Percentiles rank a stretch among this genome's conserved stretches.
Conservation (phyloP, 148 eudicot genomes). For the Arctostaphylos glauca region DNA sequence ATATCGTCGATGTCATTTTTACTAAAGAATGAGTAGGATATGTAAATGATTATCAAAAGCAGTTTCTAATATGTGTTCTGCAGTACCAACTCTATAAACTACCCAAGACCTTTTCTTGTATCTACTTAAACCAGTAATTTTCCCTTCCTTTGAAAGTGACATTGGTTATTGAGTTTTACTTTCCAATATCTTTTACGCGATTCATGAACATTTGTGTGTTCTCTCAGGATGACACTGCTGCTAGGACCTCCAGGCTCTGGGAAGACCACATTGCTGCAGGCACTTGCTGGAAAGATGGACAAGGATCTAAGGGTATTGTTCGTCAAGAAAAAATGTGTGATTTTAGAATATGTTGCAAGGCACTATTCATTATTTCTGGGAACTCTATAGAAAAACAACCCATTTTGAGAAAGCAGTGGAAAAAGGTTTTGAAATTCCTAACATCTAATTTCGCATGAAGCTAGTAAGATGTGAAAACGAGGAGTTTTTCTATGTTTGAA, state of each 20-base stretch:
- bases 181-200: background rate
- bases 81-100: background rate
- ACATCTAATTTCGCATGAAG: background rate
- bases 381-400: background rate
- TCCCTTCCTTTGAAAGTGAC: background rate
- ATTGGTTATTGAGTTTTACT: background rate
- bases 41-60: background rate
- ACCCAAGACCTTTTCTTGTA: background rate
- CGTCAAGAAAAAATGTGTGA: background rate
- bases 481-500: background rate
- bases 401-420: background rate
- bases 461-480: background rate
- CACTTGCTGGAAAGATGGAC: constrained; percentile 42
- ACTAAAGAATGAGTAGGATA: background rate
- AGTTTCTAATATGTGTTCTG: background rate
- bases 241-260: constrained; percentile 53
- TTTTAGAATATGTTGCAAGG: background rate
- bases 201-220: constrained; percentile 3
- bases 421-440: background rate
- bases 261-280: constrained; percentile 46
- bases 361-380: background rate
- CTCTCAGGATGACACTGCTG: constrained; percentile 43
- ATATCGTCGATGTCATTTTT: background rate
- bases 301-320: constrained; percentile 33
- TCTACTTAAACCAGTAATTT: background rate